Evolutionary conservation across 768 basidiomycete genomes (phyloP).

Genomic region (Pleurotus tuoliensis): DNA sequence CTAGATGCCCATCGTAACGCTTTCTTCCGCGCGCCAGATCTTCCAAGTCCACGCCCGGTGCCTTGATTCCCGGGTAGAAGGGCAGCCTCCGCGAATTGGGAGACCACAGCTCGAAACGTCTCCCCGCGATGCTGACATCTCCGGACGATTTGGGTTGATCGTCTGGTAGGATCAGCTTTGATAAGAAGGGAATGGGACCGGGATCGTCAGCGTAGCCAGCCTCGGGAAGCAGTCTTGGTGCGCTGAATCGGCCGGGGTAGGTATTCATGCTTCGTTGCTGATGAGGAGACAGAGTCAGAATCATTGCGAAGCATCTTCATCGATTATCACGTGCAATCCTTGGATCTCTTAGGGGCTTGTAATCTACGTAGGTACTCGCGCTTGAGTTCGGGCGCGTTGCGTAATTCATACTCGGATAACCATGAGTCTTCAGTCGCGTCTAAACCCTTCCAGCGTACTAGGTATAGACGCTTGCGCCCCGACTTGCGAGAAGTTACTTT

Average conservation of each 20-base stretch:
- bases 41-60: neutral
- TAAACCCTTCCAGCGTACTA: neutral
- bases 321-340: neutral
- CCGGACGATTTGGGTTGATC: neutral
- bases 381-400: neutral
- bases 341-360: neutral
- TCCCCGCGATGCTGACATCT: no score
- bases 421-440: neutral
- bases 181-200: neutral
- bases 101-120: neutral
- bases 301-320: neutral
- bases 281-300: neutral
- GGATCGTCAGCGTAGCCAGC: neutral
- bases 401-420: neutral
- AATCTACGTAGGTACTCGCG: neutral
- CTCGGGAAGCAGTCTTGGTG: no score
- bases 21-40: neutral
- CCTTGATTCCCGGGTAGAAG: neutral
- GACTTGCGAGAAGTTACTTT: neutral
- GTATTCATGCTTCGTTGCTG: neutral
- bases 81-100: neutral
- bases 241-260: no score
- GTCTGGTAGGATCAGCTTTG: neutral
- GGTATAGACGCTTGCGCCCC: neutral
- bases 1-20: slow-evolving; percentile 2